Evolutionary conservation across 192 early-diverging fungal species (phyloP).

Genomic region (Coemansia sp.): DNA sequence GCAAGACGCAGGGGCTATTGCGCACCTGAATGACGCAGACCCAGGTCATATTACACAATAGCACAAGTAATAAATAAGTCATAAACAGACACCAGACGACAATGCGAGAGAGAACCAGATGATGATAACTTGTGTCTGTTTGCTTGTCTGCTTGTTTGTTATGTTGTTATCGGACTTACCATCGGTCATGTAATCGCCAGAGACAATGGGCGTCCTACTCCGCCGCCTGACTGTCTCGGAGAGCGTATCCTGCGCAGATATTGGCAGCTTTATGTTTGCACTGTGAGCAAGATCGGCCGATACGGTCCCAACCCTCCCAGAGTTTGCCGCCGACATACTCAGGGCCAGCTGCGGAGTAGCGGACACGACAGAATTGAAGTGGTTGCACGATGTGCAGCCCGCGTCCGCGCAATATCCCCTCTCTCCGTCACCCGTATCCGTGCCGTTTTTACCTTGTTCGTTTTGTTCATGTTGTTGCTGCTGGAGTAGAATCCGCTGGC

Average conservation of each 20-base stretch:
- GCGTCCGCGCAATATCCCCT: conserved; percentile 14
- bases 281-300: conserved; percentile 41
- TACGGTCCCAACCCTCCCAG: conserved; percentile 39
- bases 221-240: conserved; percentile 31
- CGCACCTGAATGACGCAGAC: neutral
- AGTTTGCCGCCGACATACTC: conserved; percentile 51
- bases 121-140: no score
- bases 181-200: conserved; percentile 28
- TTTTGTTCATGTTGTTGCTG: neutral
- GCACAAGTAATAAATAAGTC: no score
- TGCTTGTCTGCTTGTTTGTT: no score
- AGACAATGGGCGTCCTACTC: conserved; percentile 12
- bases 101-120: no score
- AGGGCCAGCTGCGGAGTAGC: conserved; percentile 50
- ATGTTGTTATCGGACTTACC: conserved; percentile 25
- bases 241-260: conserved; percentile 50
- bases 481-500: neutral
- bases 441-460: conserved; percentile 3
- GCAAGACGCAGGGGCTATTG: no score
- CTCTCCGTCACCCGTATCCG: neutral
- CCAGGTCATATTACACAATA: neutral
- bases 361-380: conserved; percentile 43
- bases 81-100: no score
- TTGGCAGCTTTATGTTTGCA: conserved; percentile 51
- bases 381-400: conserved; percentile 31